Conservation (phyloP, 2,329 filamentous ascomycete genomes). For the Aspergillus carbonarius region DNA sequence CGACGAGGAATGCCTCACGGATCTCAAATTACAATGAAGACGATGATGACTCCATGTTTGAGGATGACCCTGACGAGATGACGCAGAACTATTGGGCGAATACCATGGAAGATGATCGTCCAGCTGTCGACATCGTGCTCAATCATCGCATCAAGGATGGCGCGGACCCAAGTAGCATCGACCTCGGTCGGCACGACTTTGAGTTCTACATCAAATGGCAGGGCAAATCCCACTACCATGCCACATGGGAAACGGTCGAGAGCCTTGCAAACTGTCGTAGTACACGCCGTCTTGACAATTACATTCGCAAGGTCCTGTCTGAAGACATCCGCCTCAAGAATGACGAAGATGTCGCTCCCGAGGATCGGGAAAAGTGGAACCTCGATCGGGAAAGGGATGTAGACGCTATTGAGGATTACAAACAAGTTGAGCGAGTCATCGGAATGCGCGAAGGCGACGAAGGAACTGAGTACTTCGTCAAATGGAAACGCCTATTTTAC, state of each 20-base stretch:
- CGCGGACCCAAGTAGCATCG: conserved; percentile 42
- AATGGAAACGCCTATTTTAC: conserved; percentile 94
- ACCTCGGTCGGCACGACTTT: conserved; percentile 64
- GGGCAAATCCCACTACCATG: conserved; percentile 89
- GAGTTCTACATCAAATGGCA: conserved; percentile 97
- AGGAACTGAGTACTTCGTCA: conserved; percentile 85
- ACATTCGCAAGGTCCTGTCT: conserved; percentile 79
- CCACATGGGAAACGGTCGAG: conserved; percentile 86
- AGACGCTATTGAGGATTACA: conserved; percentile 85
- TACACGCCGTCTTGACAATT: conserved; percentile 89
- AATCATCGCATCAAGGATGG: conserved; percentile 78
- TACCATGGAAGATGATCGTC: conserved; percentile 70
- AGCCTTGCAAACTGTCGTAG: conserved; percentile 75
- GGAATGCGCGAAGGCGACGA: conserved; percentile 76
- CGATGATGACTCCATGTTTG: conserved; percentile 58
- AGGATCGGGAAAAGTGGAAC: conserved; percentile 90
- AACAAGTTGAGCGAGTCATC: conserved; percentile 89
- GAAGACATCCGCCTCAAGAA: conserved; percentile 75
- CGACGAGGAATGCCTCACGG: conserved; percentile 78
- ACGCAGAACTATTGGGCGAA: conserved; percentile 70
- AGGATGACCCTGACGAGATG: conserved; percentile 57
- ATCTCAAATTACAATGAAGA: conserved; percentile 69
- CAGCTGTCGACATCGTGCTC: conserved; percentile 87
- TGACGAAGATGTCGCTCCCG: conserved; percentile 71
- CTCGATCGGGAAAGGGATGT: conserved; percentile 90